Evolutionary conservation across 192 early-diverging fungal species (phyloP).

Genomic region (Diversispora epigaea): DNA sequence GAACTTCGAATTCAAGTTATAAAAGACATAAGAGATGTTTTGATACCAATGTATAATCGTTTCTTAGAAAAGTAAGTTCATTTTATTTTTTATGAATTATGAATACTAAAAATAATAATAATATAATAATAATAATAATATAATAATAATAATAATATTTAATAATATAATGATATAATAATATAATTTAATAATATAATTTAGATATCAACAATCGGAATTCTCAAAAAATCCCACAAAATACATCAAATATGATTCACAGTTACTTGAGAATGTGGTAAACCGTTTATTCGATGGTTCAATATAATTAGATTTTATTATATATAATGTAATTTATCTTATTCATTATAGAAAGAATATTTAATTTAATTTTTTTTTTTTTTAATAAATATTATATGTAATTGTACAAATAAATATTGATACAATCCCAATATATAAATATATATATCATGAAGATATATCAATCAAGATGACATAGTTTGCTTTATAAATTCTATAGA

Average conservation of each 20-base stretch:
- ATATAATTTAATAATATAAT: conserved; percentile 15
- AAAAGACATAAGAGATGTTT: conserved; percentile 65
- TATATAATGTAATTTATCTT: no score
- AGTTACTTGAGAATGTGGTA: conserved; percentile 62
- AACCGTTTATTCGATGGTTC: conserved; percentile 61
- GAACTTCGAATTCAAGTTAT: conserved; percentile 71
- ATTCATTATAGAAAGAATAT: no score
- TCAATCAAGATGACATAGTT: background rate
- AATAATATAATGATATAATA: background rate
- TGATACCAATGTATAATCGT: conserved; percentile 76
- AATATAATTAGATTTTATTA: background rate
- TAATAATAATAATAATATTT: background rate
- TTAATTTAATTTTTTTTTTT: no score
- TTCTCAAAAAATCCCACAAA: conserved; percentile 82
- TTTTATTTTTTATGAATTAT: background rate
- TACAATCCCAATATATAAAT: no score
- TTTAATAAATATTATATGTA: no score
- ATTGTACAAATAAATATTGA: no score
- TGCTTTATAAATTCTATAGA: background rate
- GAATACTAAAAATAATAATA: no score
- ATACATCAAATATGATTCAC: conserved; percentile 76
- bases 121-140: no score
- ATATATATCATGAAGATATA: background rate
- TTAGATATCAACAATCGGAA: conserved; percentile 62
- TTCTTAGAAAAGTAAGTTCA: conserved; percentile 70